These are phyloP conservation scores for Pythium brassicae DNA, from an alignment of 352 stramenopile genomes.

Conservation along the genomic window DNA sequence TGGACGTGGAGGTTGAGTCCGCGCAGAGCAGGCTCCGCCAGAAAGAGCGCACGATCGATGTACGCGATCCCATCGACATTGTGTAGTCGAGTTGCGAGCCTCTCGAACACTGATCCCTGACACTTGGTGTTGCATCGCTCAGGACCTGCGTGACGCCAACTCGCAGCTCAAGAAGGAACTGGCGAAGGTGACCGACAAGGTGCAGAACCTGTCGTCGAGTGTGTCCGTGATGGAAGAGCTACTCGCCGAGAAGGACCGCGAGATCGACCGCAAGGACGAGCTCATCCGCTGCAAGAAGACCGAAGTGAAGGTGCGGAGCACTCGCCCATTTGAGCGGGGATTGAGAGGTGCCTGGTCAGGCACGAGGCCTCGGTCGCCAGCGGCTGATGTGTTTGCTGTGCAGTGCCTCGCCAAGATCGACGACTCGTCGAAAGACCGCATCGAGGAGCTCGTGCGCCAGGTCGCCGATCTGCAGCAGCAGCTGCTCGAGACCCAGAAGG, in stretches of 20 bases:
- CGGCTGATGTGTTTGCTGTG: background rate
- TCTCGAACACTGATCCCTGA: background rate
- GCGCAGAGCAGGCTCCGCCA: constrained; percentile 69
- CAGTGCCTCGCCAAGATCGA: constrained; percentile 66
- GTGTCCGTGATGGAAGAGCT: constrained; percentile 46
- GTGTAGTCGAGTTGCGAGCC: background rate
- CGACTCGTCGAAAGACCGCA: constrained; percentile 70
- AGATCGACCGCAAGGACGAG: constrained; percentile 58
- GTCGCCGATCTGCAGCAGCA: constrained; percentile 66
- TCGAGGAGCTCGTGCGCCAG: constrained; percentile 72
- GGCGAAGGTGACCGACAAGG: constrained; percentile 34
- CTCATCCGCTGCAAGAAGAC: constrained; percentile 72
- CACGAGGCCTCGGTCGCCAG: too few relatives aligned
- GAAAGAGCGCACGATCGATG: constrained; percentile 65
- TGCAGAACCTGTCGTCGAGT: constrained; percentile 45
- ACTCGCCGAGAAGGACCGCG: constrained; percentile 50
- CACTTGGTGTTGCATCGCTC: background rate
- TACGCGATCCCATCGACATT: background rate
- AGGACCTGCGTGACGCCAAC: constrained; percentile 67
- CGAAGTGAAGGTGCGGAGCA: constrained; percentile 46
- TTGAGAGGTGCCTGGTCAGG: too few relatives aligned
- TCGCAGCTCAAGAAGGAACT: constrained; percentile 60
- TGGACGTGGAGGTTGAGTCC: constrained; percentile 75
- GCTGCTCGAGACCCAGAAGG: constrained; percentile 73
- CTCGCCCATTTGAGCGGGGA: too few relatives aligned